phyloP scores from a whole-genome alignment of 768 basidiomycete genomes.

The Panaeolus cyanescens region DNA sequence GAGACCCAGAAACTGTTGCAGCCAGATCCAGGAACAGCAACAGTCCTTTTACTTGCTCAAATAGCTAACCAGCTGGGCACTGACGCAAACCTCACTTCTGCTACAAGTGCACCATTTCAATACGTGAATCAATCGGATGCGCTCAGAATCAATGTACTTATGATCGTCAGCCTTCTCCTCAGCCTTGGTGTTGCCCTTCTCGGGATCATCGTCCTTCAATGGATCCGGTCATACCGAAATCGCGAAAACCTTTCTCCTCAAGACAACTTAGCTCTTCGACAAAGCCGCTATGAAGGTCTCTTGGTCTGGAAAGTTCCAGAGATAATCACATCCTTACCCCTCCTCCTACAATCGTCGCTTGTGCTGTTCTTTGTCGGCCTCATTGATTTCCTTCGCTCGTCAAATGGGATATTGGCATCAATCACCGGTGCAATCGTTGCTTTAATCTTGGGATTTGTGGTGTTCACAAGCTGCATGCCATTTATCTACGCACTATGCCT shows the following conservation, averaged over 20 bases:
- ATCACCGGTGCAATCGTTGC: constrained; percentile 14
- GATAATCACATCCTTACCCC: constrained; percentile 20
- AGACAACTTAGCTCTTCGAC: constrained; percentile 16
- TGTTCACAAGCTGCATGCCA: constrained; percentile 12
- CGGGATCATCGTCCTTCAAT: constrained; percentile 18
- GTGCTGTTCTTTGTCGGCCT: constrained; percentile 24
- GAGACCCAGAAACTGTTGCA: constrained; percentile 14
- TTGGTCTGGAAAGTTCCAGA: constrained; percentile 18
- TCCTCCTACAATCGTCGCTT: constrained; percentile 22
- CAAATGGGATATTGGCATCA: constrained; percentile 6
- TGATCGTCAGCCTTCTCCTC: constrained; percentile 17
- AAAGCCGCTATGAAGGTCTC: constrained; percentile 21
- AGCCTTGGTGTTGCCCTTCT: constrained; percentile 15
- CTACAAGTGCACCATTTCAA: neutral
- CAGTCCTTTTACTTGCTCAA: constrained; percentile 4
- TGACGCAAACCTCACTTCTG: neutral
- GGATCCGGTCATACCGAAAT: constrained; percentile 20
- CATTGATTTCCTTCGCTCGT: constrained; percentile 15
- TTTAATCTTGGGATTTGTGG: constrained; percentile 9
- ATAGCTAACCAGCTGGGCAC: neutral
- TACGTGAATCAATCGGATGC: neutral
- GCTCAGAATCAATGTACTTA: constrained; percentile 14
- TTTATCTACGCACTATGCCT: constrained; percentile 7
- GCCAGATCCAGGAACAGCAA: neutral
- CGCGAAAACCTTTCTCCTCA: constrained; percentile 6